Percentiles rank a stretch among this genome's conserved stretches.
phyloP scores from a whole-genome alignment of 805 yeast genomes.

The Tetrapisispora fleetii region DNA sequence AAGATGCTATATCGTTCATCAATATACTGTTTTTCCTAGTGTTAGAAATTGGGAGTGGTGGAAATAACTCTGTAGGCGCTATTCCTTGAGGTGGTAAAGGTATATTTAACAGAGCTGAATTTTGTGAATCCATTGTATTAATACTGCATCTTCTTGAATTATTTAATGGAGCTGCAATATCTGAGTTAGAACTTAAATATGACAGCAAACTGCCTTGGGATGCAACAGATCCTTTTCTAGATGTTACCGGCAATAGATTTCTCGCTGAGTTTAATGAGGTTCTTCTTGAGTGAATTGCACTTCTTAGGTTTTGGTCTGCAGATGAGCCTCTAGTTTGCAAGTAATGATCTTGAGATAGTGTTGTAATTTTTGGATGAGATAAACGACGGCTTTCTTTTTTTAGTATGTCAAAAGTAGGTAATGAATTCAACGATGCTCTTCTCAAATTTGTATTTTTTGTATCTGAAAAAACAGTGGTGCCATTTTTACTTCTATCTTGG shows the following conservation, averaged over 20 bases:
- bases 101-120: slow-evolving; percentile 16
- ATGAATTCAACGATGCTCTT: slow-evolving; percentile 12
- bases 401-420: not conserved
- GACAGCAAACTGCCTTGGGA: slow-evolving; percentile 27
- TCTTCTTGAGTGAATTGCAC: slow-evolving; percentile 3
- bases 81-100: slow-evolving; percentile 47
- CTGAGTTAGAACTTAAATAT: slow-evolving; percentile 25
- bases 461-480: not conserved
- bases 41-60: slow-evolving; percentile 17
- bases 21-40: slow-evolving; percentile 2
- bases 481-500: slow-evolving; percentile 34
- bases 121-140: slow-evolving; percentile 1
- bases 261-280: slow-evolving; percentile 7
- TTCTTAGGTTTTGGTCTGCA: not conserved
- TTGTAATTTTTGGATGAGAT: slow-evolving; percentile 15
- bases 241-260: slow-evolving; percentile 14
- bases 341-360: not conserved
- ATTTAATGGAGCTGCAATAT: slow-evolving; percentile 11
- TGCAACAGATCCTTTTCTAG: slow-evolving; percentile 33
- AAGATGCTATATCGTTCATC: not conserved
- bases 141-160: not conserved
- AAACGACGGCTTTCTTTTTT: slow-evolving; percentile 14
- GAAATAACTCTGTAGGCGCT: slow-evolving; percentile 45
- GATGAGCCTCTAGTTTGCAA: not conserved
- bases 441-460: not conserved